A percentile compares a stretch with the other conserved stretches of the same genome.
Conservation (phyloP, 2,329 filamentous ascomycete genomes). For the Fusarium poae region DNA sequence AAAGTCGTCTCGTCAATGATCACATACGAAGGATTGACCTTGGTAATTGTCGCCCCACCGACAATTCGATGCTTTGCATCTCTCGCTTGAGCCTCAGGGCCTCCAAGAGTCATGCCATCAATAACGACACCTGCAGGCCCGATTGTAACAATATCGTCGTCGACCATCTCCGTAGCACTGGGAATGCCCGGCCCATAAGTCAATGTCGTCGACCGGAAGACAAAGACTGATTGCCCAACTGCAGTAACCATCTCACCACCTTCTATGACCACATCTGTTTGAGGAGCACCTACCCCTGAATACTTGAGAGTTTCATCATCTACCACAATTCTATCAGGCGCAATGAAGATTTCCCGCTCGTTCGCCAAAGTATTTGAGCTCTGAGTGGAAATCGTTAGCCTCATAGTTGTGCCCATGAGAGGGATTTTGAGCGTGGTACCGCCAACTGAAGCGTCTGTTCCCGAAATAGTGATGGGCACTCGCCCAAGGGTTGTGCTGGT, state of each 20-base stretch:
- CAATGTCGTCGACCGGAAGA: conserved; percentile 59
- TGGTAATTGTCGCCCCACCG: conserved; percentile 66
- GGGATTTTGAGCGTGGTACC: conserved; percentile 60
- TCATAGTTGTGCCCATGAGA: conserved; percentile 53
- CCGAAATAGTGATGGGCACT: conserved; percentile 58
- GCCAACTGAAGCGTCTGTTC: conserved; percentile 58
- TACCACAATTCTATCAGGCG: conserved; percentile 54
- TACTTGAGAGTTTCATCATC: conserved; percentile 56
- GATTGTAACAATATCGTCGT: conserved; percentile 65
- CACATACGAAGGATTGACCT: conserved; percentile 61
- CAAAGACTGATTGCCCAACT: conserved; percentile 57
- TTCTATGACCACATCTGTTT: conserved; percentile 60
- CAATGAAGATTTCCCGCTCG: conserved; percentile 53
- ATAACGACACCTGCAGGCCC: conserved; percentile 60
- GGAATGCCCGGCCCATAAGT: conserved; percentile 58
- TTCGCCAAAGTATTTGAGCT: conserved; percentile 54
- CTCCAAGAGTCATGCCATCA: conserved; percentile 60
- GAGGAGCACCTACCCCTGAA: conserved; percentile 48
- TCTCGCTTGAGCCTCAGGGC: conserved; percentile 52
- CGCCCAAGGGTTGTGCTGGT: conserved; percentile 57
- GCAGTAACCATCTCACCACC: conserved; percentile 64
- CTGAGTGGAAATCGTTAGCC: conserved; percentile 55
- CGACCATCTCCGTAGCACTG: conserved; percentile 57
- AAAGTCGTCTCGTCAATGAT: conserved; percentile 66
- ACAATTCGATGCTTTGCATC: conserved; percentile 62